Evolutionary conservation across 345 rosid species (phyloP).

Genomic region (Durio zibethinus): DNA sequence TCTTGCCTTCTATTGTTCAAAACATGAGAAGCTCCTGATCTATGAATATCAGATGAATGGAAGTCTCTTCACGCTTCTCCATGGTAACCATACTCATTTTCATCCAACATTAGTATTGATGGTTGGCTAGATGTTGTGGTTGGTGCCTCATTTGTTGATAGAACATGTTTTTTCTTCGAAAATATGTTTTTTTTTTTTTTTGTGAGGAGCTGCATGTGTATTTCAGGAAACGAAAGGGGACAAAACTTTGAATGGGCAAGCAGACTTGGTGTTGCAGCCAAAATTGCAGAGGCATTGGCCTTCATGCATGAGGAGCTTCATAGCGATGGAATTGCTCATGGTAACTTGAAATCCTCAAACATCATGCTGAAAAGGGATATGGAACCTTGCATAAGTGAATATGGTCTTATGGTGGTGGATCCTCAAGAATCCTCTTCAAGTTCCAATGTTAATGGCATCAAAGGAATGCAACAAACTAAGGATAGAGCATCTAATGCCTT

Average conservation of each 20-base stretch:
- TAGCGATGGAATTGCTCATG: constrained; percentile 38
- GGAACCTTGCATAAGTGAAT: constrained; percentile 60
- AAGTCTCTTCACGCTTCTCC: constrained; percentile 50
- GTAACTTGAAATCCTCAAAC: constrained; percentile 59
- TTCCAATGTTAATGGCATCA: background rate
- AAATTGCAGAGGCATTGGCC: constrained; percentile 37
- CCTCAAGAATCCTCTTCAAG: constrained; percentile 12
- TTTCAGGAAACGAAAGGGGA: constrained; percentile 35
- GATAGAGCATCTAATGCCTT: constrained; percentile 18
- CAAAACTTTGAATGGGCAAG: constrained; percentile 40
- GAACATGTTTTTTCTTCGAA: too few relatives aligned
- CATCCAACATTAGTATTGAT: background rate
- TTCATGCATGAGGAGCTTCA: constrained; percentile 46
- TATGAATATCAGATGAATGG: constrained; percentile 51
- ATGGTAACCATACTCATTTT: constrained; percentile 33
- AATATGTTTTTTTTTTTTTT: too few relatives aligned
- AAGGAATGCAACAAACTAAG: background rate
- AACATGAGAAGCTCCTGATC: constrained; percentile 53
- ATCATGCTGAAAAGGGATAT: constrained; percentile 40
- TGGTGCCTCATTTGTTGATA: background rate
- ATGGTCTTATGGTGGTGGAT: constrained; percentile 39
- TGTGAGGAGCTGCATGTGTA: background rate
- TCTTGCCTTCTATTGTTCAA: constrained; percentile 49
- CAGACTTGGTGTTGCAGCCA: constrained; percentile 42
- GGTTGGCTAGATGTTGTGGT: background rate